Evolutionary conservation across 2,329 filamentous ascomycete genomes (phyloP).

Genomic region (Sporothrix variecibatus): DNA sequence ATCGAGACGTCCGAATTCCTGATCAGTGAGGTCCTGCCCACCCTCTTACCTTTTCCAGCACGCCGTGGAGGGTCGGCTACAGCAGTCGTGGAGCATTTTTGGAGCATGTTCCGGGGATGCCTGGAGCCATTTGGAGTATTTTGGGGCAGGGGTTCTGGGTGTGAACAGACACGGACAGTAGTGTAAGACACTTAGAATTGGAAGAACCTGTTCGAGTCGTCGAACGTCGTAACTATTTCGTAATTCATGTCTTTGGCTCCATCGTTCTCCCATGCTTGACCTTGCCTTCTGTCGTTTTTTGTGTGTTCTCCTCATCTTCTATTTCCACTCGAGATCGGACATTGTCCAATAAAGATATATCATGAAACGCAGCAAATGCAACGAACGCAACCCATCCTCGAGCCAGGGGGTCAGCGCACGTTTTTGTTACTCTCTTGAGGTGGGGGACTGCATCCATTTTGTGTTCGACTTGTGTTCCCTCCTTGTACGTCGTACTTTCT

Average conservation of each 20-base stretch:
- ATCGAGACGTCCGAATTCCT: not conserved
- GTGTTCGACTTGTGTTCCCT: not conserved
- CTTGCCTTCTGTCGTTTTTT: not conserved
- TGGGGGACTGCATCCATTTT: not conserved
- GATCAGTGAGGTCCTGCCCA: not conserved
- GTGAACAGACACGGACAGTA: not conserved
- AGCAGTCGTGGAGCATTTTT: not conserved
- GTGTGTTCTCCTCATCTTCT: not conserved
- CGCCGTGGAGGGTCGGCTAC: conserved; percentile 11
- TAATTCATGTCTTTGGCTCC: not conserved
- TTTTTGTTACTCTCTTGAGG: not conserved
- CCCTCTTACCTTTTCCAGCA: not conserved
- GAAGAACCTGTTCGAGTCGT: too few species aligned
- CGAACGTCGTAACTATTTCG: not conserved
- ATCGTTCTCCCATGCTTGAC: not conserved
- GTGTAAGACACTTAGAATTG: too few species aligned
- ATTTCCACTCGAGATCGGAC: not conserved
- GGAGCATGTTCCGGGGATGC: too few species aligned
- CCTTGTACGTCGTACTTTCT: not conserved
- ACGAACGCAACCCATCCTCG: not conserved
- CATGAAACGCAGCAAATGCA: not conserved
- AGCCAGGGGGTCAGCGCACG: not conserved
- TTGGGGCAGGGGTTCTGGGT: not conserved
- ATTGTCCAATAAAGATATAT: not conserved
- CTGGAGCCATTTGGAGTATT: not conserved